phyloP scores from a whole-genome alignment of 768 basidiomycete species.

The Tulasnella sp. region DNA sequence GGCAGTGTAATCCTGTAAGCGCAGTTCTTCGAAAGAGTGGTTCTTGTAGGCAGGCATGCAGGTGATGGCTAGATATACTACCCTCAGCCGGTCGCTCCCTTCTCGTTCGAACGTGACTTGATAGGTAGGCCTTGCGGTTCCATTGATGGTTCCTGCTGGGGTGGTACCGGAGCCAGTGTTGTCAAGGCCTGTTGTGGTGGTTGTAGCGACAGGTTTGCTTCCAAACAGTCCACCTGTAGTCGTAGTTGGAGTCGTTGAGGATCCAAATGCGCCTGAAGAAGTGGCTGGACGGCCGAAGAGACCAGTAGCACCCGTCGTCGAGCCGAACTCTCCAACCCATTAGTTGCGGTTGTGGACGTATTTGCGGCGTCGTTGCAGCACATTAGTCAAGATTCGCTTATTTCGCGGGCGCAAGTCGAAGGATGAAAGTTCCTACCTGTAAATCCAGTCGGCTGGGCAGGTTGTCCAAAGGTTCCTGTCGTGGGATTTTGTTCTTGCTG shows the following conservation, averaged over 20 bases:
- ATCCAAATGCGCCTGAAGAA: slow-evolving; percentile 26
- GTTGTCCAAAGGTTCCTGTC: slow-evolving; percentile 55
- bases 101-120: slow-evolving; percentile 60
- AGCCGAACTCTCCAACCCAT: slow-evolving; percentile 47
- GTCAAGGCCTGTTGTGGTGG: slow-evolving; percentile 41
- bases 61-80: slow-evolving; percentile 75
- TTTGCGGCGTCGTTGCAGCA: neutral
- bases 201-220: slow-evolving; percentile 35
- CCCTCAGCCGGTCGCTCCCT: slow-evolving; percentile 37
- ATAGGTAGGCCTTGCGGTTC: slow-evolving; percentile 61
- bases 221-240: slow-evolving; percentile 52
- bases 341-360: slow-evolving; percentile 21
- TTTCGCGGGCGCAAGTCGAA: neutral
- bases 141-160: slow-evolving; percentile 32
- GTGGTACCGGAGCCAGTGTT: slow-evolving; percentile 11
- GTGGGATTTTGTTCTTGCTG: slow-evolving; percentile 41
- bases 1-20: slow-evolving; percentile 66
- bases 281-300: slow-evolving; percentile 17
- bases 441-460: slow-evolving; percentile 27
- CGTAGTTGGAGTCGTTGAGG: slow-evolving; percentile 37
- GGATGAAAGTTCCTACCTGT: neutral
- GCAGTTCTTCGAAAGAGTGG: slow-evolving; percentile 75
- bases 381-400: neutral
- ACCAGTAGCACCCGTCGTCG: slow-evolving; percentile 44
- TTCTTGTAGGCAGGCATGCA: slow-evolving; percentile 75